Base-by-base conservation (phyloP, 2,329 filamentous ascomycete genomes). In the Neurospora crassa region DNA sequence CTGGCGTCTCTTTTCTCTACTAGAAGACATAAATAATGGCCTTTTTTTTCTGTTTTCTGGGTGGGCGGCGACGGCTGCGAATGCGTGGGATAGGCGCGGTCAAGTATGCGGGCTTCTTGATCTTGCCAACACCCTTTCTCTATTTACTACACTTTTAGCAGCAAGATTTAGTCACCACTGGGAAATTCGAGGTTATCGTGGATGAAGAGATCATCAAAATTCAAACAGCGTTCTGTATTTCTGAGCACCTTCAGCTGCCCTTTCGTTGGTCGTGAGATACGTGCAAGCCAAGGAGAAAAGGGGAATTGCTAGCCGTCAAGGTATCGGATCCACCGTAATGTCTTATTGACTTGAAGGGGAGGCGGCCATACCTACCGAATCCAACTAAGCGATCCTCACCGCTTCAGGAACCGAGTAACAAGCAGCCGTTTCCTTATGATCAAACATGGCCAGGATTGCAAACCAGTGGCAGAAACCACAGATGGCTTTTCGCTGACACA, bases 91-190 rank as follows among this genome's bases (percentile, higher is more conserved):
- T 83, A 82, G 83, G 76, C 78, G 82, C 79, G 80, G 80, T 80
- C 79, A 81, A 82, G 83, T 83, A 84, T 79, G 83, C 80, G 24
- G 47, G 47, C 47, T 59, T 59, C 47, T 59, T 59, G 81, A 86
- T 83, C 85, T 86, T 84, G 84, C 86, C 83, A 81, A 85, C 85
- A 85, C 84, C 83, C 83, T 84, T 84, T 84, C 81, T 81, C 81
- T 77, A 79, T 74, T 77, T 77, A 59, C 24, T 59, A 59, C 47
- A 59, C 47, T 59, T 59, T 59, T 59, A 59, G 47, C 47, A 59
- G 47, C 47, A 59, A 59, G 47, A 34, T 59, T 59, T 59, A 59
- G 47, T 59, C 47, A 59, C 47, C 29, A 18, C 47, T 59, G 47
- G 47, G 47, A 24, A 59, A 59, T 59, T 59, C 47, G 47, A 59